A percentile compares a stretch with the other conserved stretches of the same genome.
Evolutionary conservation across 495 filamentous ascomycete species (phyloP).

Genomic region (Apiosordaria backusii): DNA sequence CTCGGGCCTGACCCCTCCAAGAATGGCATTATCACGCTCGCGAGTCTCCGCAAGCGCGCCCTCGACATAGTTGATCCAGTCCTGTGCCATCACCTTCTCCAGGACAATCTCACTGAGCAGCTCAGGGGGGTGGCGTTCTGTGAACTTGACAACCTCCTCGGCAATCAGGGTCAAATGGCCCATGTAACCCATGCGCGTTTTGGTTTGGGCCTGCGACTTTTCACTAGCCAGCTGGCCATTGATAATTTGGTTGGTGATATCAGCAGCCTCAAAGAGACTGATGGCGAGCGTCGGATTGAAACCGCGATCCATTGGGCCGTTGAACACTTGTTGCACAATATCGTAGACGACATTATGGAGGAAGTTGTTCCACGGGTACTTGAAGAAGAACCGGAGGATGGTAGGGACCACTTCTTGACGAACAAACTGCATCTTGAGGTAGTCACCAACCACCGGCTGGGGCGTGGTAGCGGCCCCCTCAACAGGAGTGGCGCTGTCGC

Average conservation of each 20-base stretch:
- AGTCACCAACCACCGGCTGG: constrained; percentile 93
- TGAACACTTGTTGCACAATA: constrained; percentile 98
- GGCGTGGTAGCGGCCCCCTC: constrained; percentile 18
- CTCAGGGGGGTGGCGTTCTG: constrained; percentile 87
- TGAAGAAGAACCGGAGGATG: constrained; percentile 97
- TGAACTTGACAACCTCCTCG: constrained; percentile 98
- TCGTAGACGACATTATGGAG: constrained; percentile 99
- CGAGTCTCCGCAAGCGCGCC: constrained; percentile 88
- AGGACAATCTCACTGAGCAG: constrained; percentile 77
- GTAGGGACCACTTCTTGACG: constrained; percentile 92
- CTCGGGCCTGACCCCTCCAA: constrained; percentile 93
- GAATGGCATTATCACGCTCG: constrained; percentile 94
- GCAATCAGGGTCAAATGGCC: constrained; percentile 96
- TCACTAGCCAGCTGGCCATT: constrained; percentile 86
- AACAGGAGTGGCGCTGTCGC: constrained; percentile 15
- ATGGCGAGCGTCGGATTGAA: constrained; percentile 91
- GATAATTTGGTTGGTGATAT: constrained; percentile 86
- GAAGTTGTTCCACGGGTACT: constrained; percentile 99
- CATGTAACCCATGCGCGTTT: constrained; percentile 97
- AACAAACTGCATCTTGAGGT: constrained; percentile 94
- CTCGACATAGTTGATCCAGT: constrained; percentile 96
- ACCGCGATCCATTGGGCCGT: constrained; percentile 93
- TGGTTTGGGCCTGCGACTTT: constrained; percentile 70
- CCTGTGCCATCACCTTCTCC: constrained; percentile 78
- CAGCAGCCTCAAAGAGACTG: constrained; percentile 84